phyloP scores from a whole-genome alignment of 1,139 yeast genomes.

The Magnusiomyces ingens region DNA sequence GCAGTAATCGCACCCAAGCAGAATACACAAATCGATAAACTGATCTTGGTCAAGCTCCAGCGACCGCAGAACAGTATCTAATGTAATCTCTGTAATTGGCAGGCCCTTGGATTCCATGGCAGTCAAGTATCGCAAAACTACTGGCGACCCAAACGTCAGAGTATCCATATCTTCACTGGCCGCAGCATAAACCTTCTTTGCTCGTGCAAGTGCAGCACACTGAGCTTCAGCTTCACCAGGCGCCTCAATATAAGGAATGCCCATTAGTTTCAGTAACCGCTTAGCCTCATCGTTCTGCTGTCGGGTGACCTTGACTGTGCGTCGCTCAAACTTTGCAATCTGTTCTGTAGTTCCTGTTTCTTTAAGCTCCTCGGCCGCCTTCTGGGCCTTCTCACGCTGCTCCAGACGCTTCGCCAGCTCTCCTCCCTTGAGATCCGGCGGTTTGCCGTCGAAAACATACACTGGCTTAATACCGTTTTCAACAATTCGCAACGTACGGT shows the following conservation, averaged over 20 bases:
- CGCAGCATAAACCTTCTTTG: conserved; percentile 85
- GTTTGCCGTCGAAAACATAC: conserved; percentile 95
- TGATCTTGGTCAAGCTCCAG: conserved; percentile 64
- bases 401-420: conserved; percentile 82
- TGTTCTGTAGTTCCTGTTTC: conserved; percentile 80
- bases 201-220: conserved; percentile 86
- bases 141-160: conserved; percentile 82
- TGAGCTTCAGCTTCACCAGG: conserved; percentile 99
- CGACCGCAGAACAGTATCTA: conserved; percentile 64
- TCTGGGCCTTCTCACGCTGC: conserved; percentile 77
- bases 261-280: conserved; percentile 73
- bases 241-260: conserved; percentile 86
- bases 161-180: conserved; percentile 99
- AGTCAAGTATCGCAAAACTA: conserved; percentile 76
- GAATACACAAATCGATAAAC: conserved; percentile 84
- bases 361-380: conserved; percentile 61
- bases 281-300: conserved; percentile 96
- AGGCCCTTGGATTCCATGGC: conserved; percentile 89
- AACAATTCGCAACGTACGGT: conserved; percentile 80
- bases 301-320: conserved; percentile 80
- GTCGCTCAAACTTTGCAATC: conserved; percentile 66
- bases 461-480: conserved; percentile 93
- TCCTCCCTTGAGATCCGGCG: conserved; percentile 86
- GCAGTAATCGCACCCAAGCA: conserved; percentile 95
- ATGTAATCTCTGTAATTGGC: conserved; percentile 81